Evolutionary conservation across 116 monocot species (phyloP).

Genomic region (Iris pallida): DNA sequence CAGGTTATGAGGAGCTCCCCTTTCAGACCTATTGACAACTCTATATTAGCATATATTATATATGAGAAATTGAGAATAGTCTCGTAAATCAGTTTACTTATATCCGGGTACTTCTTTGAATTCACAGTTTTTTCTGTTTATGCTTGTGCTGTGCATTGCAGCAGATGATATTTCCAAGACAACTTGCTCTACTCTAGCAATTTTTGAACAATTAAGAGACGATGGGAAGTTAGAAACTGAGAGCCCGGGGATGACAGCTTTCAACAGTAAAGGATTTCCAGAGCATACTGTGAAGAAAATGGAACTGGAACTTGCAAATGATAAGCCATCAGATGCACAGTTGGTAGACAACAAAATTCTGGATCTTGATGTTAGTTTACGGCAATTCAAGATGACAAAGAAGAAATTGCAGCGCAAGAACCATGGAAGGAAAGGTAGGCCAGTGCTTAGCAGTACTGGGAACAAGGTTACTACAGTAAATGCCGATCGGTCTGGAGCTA

Average conservation of each 20-base stretch:
- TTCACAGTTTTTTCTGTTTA: too few relatives aligned
- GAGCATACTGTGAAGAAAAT: not conserved
- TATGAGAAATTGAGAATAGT: too few relatives aligned
- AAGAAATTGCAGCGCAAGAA: not conserved
- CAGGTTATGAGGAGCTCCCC: too few relatives aligned
- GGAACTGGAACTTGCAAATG: not conserved
- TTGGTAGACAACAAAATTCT: not conserved
- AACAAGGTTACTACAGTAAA: too few relatives aligned
- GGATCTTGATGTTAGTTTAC: too few relatives aligned
- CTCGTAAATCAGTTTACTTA: too few relatives aligned
- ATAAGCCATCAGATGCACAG: not conserved
- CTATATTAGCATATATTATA: too few relatives aligned
- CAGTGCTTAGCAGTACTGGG: not conserved
- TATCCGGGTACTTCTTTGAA: too few relatives aligned
- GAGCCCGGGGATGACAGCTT: not conserved
- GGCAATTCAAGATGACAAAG: not conserved
- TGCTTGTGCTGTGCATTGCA: conserved; percentile 2
- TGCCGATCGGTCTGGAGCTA: not conserved
- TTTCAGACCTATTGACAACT: too few relatives aligned
- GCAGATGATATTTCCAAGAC: not conserved
- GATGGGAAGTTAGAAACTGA: not conserved
- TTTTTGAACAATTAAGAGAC: not conserved
- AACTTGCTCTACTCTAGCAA: not conserved
- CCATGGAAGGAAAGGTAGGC: not conserved
- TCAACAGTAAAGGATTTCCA: not conserved